These are phyloP conservation scores for Aquilaria yunnanensis DNA, from an alignment of 345 rosid genomes.

Conservation along the genomic window DNA sequence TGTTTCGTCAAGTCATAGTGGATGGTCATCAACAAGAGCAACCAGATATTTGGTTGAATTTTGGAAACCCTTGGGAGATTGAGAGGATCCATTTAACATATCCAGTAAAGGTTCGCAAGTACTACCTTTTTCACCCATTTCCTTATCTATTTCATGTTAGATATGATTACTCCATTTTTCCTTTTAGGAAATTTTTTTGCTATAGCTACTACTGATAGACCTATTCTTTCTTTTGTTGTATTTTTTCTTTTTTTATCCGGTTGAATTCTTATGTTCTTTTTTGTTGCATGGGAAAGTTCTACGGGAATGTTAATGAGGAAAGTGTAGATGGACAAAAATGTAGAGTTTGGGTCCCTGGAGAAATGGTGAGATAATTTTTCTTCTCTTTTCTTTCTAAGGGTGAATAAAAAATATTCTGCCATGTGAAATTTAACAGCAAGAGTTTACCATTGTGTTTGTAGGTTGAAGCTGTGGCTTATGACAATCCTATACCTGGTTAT, in stretches of 20 bases:
- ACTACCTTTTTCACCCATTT: conserved; percentile 6
- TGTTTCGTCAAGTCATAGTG: conserved; percentile 42
- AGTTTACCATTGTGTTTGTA: conserved; percentile 14
- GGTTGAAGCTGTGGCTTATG: conserved; percentile 53
- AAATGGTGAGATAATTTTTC: conserved; percentile 20
- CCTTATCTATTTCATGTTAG: conserved; percentile 7
- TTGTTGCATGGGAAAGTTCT: conserved; percentile 29
- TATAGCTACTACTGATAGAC: too few relatives aligned
- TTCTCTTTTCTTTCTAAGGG: not conserved
- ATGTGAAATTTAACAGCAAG: not conserved
- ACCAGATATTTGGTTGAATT: conserved; percentile 47
- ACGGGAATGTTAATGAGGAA: conserved; percentile 36
- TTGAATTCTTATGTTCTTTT: not conserved
- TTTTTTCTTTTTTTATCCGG: not conserved
- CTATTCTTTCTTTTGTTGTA: not conserved
- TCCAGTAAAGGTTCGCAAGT: conserved; percentile 38
- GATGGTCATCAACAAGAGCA: conserved; percentile 48
- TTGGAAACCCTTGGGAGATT: conserved; percentile 52
- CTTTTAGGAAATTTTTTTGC: too few relatives aligned
- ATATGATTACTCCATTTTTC: not conserved
- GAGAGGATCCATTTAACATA: conserved; percentile 39
- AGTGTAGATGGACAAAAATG: conserved; percentile 21
- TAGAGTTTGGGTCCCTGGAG: conserved; percentile 39
- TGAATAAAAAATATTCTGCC: too few relatives aligned
- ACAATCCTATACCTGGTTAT: conserved; percentile 50